phyloP scores from a whole-genome alignment of 176 grass and related monocot species.

The Lolium perenne region DNA sequence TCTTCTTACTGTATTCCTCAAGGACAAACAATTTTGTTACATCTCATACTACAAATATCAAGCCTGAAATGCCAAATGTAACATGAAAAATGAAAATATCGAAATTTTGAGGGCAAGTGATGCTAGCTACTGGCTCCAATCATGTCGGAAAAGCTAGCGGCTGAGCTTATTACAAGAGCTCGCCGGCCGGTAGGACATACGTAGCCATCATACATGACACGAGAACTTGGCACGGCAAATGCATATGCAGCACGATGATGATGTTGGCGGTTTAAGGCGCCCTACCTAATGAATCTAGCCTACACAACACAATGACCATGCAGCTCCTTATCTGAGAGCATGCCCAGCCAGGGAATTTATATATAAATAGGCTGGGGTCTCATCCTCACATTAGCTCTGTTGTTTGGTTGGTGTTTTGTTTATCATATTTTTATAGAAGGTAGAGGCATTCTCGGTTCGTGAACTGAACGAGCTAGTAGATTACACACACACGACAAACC shows the following conservation, averaged over 20 bases:
- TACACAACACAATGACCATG: background rate
- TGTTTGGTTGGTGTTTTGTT: background rate
- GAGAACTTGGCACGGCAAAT: background rate
- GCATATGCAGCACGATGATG: background rate
- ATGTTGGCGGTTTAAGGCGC: background rate
- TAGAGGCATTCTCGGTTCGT: too few relatives aligned
- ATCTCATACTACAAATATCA: background rate
- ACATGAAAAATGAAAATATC: background rate
- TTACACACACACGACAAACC: too few relatives aligned
- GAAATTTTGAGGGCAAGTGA: background rate
- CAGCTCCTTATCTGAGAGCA: background rate
- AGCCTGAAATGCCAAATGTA: background rate
- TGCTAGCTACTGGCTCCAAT: background rate
- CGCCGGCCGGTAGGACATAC: background rate
- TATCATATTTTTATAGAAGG: too few relatives aligned
- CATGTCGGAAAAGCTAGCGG: background rate
- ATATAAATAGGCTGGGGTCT: background rate
- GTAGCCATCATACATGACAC: constrained; percentile 11
- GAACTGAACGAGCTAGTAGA: too few relatives aligned
- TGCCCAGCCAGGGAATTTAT: background rate
- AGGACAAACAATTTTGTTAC: background rate
- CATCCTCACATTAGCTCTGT: background rate
- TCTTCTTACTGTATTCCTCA: background rate
- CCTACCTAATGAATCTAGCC: background rate
- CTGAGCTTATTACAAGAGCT: background rate